Evolutionary conservation across 164 flowering plant genomes (phyloP), one percentile per base, ranked within the genome.

Genomic region (Annona cherimola): DNA sequence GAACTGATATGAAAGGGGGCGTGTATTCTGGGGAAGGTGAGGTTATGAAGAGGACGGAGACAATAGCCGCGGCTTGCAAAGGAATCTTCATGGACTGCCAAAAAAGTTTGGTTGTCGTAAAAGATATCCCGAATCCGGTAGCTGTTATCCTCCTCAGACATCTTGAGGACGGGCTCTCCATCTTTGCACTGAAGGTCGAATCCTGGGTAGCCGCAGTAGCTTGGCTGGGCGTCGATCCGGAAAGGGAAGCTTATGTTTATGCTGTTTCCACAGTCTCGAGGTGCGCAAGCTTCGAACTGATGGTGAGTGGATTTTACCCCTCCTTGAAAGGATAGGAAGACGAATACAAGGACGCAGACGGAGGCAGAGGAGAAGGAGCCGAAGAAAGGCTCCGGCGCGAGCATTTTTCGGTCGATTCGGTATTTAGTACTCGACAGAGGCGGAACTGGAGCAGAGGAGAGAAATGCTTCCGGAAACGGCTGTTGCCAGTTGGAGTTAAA

Each of bases 221-320:
- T 43, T 46, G 79, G 71, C 68, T 88, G 92, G 41, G 59, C 59
- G 6, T 12, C 45, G 43, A 86, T 74, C 88, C 87, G 83, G 64
- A 90, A 88, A 6, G 92, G 91, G 70, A 76, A 87, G 65, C 80
- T 74, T 63, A 87, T 80, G 1, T 44, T 76, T 43, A 83, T 75
- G 16, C 83, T 83, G 42, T 68, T 74, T 11, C 90, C 89, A 57
- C 93, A 87, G 60, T 67, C 75, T 42, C 44, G 72, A 60, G 90
- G 89, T 26, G 3, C 73, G 75, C 91, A 86, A 35, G 84, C 76
- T 57, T 75, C 71, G 45, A 73, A 86, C 41, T 72, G 68, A 7
- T 67, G 60, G 73, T 81, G 77, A 57, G 60, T 46, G 0, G 85
- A 82, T 26, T 63, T 68, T 60, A 70, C 63, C 41, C 16, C 5